These are phyloP conservation scores for Ascosphaera acerosa DNA, from an alignment of 2,329 filamentous ascomycete genomes.

Conservation along the genomic window DNA sequence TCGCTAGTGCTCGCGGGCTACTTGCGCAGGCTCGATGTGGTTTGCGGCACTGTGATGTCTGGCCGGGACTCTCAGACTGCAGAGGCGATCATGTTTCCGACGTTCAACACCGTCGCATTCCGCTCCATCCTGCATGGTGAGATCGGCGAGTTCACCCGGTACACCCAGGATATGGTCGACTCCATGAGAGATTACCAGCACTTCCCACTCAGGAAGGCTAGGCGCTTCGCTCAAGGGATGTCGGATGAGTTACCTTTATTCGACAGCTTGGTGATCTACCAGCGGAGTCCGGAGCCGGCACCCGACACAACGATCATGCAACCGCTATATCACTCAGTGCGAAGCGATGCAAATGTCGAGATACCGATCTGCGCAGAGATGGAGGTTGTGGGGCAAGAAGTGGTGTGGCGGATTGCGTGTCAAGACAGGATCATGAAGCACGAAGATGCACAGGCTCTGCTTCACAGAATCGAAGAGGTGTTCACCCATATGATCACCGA, in stretches of 20 bases:
- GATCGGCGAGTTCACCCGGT: constrained; percentile 35
- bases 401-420: constrained; percentile 50
- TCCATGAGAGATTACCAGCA: constrained; percentile 46
- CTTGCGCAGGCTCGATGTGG: constrained; percentile 41
- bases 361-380: constrained; percentile 67
- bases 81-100: constrained; percentile 51
- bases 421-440: constrained; percentile 29
- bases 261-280: constrained; percentile 40
- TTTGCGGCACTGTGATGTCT: constrained; percentile 62
- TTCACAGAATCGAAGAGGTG: constrained; percentile 33
- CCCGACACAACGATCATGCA: constrained; percentile 3
- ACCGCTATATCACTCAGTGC: constrained; percentile 34
- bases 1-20: constrained; percentile 40
- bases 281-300: constrained; percentile 28
- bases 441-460: constrained; percentile 23
- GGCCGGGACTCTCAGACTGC: constrained; percentile 53
- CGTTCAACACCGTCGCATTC: constrained; percentile 73
- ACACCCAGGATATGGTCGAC: constrained; percentile 45
- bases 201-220: constrained; percentile 47
- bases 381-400: constrained; percentile 29
- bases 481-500: constrained; percentile 29
- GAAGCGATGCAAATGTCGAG: constrained; percentile 42
- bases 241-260: constrained; percentile 23
- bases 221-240: constrained; percentile 24
- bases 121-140: constrained; percentile 48